A percentile compares a stretch with the other conserved stretches of the same genome.
Evolutionary conservation across 1,284 basidiomycete species (phyloP).

Genomic region (Sutorius eximius): DNA sequence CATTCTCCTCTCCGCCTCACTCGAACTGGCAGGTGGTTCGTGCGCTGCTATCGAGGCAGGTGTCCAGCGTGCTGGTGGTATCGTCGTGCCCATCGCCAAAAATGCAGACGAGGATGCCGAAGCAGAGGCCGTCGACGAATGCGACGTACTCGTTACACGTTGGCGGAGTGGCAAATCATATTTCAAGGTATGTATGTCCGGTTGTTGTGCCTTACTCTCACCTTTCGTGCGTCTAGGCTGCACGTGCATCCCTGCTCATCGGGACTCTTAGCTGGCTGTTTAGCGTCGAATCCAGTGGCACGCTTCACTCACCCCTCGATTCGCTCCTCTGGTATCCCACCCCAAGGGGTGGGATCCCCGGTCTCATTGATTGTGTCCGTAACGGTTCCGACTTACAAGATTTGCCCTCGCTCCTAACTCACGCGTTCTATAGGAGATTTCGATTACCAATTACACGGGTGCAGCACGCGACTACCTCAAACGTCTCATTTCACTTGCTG

Average conservation of each 20-base stretch:
- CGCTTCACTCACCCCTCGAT: constrained; percentile 65
- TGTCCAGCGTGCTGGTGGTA: constrained; percentile 58
- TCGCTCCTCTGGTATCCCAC: constrained; percentile 57
- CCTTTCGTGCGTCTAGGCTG: constrained; percentile 14
- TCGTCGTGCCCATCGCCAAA: constrained; percentile 42
- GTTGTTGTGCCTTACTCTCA: not conserved
- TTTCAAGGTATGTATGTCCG: constrained; percentile 58
- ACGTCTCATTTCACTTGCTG: constrained; percentile 74
- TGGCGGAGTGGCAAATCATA: constrained; percentile 70
- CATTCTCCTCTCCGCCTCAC: constrained; percentile 58
- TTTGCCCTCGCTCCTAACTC: not conserved
- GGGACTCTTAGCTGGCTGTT: constrained; percentile 83
- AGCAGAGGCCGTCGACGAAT: constrained; percentile 45
- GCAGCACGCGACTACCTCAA: constrained; percentile 84
- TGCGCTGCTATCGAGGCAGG: constrained; percentile 55
- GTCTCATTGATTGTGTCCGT: constrained; percentile 46
- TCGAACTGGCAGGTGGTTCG: constrained; percentile 52
- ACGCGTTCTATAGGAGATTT: constrained; percentile 55
- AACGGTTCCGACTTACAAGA: not conserved
- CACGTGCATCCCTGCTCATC: constrained; percentile 48
- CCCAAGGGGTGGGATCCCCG: constrained; percentile 45
- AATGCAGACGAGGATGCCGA: constrained; percentile 38
- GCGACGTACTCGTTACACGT: constrained; percentile 70
- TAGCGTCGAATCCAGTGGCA: constrained; percentile 65
- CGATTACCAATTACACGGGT: constrained; percentile 87